phyloP scores from a whole-genome alignment of 2,329 filamentous ascomycete genomes.

The Arthrobotrys iridis region DNA sequence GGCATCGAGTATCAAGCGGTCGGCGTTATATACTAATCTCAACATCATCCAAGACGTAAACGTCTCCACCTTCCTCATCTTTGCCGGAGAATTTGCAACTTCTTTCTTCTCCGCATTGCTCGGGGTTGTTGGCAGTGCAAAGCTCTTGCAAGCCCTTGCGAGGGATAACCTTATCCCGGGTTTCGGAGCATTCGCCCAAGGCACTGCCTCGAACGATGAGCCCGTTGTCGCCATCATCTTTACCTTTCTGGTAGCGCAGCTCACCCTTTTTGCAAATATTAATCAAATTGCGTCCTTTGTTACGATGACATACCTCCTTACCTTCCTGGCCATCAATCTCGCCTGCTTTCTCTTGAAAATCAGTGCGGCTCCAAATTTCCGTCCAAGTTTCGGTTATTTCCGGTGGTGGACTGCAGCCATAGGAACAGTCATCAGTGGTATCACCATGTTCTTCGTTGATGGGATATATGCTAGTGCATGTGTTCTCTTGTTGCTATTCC shows the following conservation, averaged over 20 bases:
- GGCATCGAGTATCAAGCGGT: conserved; percentile 77
- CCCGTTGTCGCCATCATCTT: conserved; percentile 79
- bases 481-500: conserved; percentile 75
- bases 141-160: conserved; percentile 83
- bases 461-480: conserved; percentile 80
- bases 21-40: conserved; percentile 76
- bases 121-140: conserved; percentile 85
- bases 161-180: conserved; percentile 82
- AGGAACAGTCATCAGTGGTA: conserved; percentile 78
- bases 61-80: conserved; percentile 75
- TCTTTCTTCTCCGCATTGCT: conserved; percentile 87
- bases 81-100: conserved; percentile 83
- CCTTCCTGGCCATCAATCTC: conserved; percentile 86
- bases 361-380: conserved; percentile 86
- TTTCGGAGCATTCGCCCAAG: conserved; percentile 76
- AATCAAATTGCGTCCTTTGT: conserved; percentile 90
- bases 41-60: conserved; percentile 86
- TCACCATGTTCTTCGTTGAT: conserved; percentile 90
- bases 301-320: conserved; percentile 93
- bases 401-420: conserved; percentile 82
- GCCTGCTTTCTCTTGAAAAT: conserved; percentile 88
- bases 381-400: conserved; percentile 88
- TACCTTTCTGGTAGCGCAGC: conserved; percentile 78
- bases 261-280: conserved; percentile 82
- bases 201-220: conserved; percentile 76